phyloP scores from a whole-genome alignment of 2,329 filamentous ascomycete species.

The Apiospora arundinis region DNA sequence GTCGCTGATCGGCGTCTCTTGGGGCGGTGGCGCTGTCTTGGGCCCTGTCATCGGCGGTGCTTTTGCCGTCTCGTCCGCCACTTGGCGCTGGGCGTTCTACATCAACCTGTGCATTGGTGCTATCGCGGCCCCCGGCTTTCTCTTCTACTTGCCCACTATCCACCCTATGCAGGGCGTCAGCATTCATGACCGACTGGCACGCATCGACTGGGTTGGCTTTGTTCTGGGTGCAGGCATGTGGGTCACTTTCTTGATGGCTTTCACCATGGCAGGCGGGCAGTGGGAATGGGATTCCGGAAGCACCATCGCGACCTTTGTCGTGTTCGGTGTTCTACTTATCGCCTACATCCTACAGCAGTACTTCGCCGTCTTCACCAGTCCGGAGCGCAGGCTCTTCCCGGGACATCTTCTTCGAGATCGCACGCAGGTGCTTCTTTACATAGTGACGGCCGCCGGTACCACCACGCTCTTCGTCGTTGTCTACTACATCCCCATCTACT shows the following conservation, averaged over 20 bases:
- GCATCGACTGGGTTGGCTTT: conserved; percentile 53
- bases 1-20: conserved; percentile 35
- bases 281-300: conserved; percentile 53
- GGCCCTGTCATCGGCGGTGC: conserved; percentile 57
- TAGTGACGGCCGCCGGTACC: conserved; percentile 23
- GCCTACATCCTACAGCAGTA: conserved; percentile 54
- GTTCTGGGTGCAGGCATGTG: conserved; percentile 50
- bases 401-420: conserved; percentile 47
- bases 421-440: background rate
- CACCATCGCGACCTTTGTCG: conserved; percentile 53
- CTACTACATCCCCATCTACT: conserved; percentile 61
- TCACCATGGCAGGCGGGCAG: conserved; percentile 56
- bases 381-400: conserved; percentile 50
- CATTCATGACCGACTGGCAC: conserved; percentile 33
- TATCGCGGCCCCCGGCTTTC: conserved; percentile 41
- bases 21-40: conserved; percentile 52
- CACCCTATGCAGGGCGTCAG: conserved; percentile 28
- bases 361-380: conserved; percentile 47
- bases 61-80: conserved; percentile 48
- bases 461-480: conserved; percentile 38
- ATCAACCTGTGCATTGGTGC: conserved; percentile 60
- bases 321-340: conserved; percentile 48
- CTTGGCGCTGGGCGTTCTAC: conserved; percentile 59
- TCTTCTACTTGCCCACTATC: conserved; percentile 39
- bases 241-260: conserved; percentile 51